Percentiles rank a stretch among this genome's conserved stretches.
Conservation (phyloP, 768 basidiomycete species). For the Pleurotus ostreatus region DNA sequence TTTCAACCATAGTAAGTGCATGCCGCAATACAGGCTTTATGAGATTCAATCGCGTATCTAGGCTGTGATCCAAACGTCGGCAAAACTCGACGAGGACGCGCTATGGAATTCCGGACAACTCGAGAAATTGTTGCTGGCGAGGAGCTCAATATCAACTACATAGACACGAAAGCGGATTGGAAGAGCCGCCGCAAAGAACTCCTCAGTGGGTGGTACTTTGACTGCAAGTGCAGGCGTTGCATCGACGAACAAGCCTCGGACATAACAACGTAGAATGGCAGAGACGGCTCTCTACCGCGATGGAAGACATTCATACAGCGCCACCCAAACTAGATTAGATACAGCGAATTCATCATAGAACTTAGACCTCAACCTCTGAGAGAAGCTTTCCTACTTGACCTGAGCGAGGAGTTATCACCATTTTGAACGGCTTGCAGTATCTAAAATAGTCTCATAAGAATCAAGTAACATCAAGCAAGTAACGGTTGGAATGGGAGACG, state of each 20-base stretch:
- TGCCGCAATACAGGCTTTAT: neutral
- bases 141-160: slow-evolving; percentile 58
- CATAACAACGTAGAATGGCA: neutral
- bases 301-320: neutral
- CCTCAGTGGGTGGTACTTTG: slow-evolving; percentile 55
- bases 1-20: slow-evolving; percentile 60
- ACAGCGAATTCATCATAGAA: neutral
- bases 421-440: slow-evolving; percentile 22
- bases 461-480: too few species aligned
- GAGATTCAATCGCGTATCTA: slow-evolving; percentile 16
- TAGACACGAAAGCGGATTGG: slow-evolving; percentile 20
- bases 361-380: neutral
- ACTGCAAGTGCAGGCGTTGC: slow-evolving; percentile 47
- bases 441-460: neutral
- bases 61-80: slow-evolving; percentile 51
- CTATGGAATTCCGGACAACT: slow-evolving; percentile 43
- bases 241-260: slow-evolving; percentile 19
- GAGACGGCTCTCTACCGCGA: neutral
- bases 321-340: neutral
- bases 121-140: slow-evolving; percentile 41
- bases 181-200: slow-evolving; percentile 31
- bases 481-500: neutral
- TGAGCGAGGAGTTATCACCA: slow-evolving; percentile 22
- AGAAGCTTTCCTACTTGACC: slow-evolving; percentile 15
- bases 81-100: slow-evolving; percentile 40